Conservation (phyloP, 306 rosid genomes). For the Acacia crassicarpa region DNA sequence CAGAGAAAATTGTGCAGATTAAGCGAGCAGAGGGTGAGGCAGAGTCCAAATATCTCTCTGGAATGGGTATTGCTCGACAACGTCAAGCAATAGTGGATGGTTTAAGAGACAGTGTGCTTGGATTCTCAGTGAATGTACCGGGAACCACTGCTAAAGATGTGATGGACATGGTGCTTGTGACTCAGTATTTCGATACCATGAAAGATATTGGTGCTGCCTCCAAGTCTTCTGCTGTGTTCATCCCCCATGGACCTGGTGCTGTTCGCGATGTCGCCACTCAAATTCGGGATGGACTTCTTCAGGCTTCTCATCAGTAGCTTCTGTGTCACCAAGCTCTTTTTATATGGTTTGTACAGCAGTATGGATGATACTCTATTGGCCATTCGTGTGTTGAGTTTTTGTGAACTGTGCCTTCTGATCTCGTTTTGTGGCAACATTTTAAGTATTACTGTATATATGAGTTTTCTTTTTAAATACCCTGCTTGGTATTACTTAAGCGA, state of each 20-base stretch:
- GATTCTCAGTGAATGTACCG: constrained; percentile 85
- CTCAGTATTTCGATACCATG: constrained; percentile 96
- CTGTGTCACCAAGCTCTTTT: background rate
- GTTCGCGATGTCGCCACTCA: constrained; percentile 84
- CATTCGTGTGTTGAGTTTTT: background rate
- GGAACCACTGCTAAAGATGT: constrained; percentile 92
- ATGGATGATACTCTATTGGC: background rate
- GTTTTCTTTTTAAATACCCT: background rate
- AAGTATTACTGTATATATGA: background rate
- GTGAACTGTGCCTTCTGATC: too few species aligned
- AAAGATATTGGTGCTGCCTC: constrained; percentile 93
- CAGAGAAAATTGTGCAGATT: constrained; percentile 84
- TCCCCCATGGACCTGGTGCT: constrained; percentile 95
- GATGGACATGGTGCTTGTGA: constrained; percentile 97
- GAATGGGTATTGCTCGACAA: constrained; percentile 92
- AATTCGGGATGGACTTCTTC: constrained; percentile 93
- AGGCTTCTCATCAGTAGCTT: constrained; percentile 54
- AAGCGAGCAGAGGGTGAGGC: constrained; percentile 97
- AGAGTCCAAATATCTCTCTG: constrained; percentile 83
- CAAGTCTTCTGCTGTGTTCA: constrained; percentile 90
- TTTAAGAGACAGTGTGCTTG: constrained; percentile 87
- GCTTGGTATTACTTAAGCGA: background rate
- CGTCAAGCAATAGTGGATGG: constrained; percentile 98
- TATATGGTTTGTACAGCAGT: constrained; percentile 17
- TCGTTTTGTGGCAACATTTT: background rate